Conservation (phyloP, 345 rosid genomes). For the Arabis alpina region DNA sequence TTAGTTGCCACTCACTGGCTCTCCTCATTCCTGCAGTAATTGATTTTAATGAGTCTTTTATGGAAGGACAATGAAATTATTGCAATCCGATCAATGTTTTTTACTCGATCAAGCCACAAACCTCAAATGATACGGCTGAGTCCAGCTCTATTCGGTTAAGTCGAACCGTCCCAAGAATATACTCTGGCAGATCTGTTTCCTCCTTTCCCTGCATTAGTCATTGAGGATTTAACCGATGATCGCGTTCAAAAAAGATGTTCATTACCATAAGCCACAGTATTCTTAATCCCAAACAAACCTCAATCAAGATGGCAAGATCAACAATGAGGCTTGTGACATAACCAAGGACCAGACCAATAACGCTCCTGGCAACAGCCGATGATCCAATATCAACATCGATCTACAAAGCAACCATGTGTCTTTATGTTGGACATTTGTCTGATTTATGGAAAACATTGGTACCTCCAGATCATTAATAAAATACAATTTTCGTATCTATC, state of each 20-base stretch:
- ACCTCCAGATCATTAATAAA: not conserved
- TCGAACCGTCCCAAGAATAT: conserved; percentile 88
- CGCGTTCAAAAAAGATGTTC: not conserved
- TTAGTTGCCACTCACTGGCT: too few relatives aligned
- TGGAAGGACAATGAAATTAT: not conserved
- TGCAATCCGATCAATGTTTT: not conserved
- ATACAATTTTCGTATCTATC: not conserved
- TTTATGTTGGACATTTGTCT: not conserved
- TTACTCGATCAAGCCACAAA: conserved; percentile 39
- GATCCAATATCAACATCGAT: conserved; percentile 98
- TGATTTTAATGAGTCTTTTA: not conserved
- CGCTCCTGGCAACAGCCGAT: conserved; percentile 97
- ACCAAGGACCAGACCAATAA: conserved; percentile 93
- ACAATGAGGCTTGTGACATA: conserved; percentile 94
- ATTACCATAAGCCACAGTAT: not conserved
- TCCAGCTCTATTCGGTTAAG: conserved; percentile 77
- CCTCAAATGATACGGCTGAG: conserved; percentile 66
- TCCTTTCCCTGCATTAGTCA: conserved; percentile 72
- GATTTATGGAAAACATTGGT: not conserved
- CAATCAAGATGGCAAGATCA: conserved; percentile 90
- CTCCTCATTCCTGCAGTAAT: conserved; percentile 19
- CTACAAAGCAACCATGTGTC: conserved; percentile 49
- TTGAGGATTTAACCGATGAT: not conserved
- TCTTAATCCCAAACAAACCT: conserved; percentile 55
- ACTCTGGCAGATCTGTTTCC: conserved; percentile 86